A percentile compares a stretch with the other conserved stretches of the same genome.
Conservation (phyloP, 352 stramenopile species). For the Pythium vanterpoolii region DNA sequence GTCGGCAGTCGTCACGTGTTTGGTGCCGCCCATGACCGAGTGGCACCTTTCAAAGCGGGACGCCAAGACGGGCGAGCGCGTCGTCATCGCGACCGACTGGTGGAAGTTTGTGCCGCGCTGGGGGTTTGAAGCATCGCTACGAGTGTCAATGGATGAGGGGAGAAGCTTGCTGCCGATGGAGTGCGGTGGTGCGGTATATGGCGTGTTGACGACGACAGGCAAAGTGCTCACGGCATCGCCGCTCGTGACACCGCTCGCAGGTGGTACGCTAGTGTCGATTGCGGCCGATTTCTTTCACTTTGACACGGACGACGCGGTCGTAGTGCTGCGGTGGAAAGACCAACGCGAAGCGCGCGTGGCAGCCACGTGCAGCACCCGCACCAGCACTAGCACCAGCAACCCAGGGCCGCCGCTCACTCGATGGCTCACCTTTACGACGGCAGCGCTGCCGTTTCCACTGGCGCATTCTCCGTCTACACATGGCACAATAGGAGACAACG, state of each 20-base stretch:
- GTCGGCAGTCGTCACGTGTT: constrained; percentile 28
- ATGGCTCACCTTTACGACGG: constrained; percentile 42
- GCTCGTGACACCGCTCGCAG: constrained; percentile 31
- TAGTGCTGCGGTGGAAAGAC: constrained; percentile 45
- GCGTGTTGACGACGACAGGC: constrained; percentile 27
- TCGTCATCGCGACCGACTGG: constrained; percentile 18
- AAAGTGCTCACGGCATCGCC: constrained; percentile 37
- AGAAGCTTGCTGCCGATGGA: constrained; percentile 5
- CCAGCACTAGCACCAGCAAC: too few species aligned
- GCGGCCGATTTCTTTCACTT: constrained; percentile 53
- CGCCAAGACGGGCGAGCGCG: constrained; percentile 10
- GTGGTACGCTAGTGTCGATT: constrained; percentile 49
- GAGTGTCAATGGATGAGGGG: constrained; percentile 50
- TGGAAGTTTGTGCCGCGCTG: constrained; percentile 27
- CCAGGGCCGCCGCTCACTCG: constrained; percentile 3
- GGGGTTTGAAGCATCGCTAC: constrained; percentile 20
- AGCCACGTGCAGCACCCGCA: too few species aligned
- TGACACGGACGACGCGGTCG: constrained; percentile 48
- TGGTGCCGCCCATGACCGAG: constrained; percentile 33
- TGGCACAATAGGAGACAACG: neutral
- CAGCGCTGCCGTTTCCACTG: constrained; percentile 33
- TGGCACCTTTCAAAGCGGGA: constrained; percentile 29
- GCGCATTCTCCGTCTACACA: neutral
- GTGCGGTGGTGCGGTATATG: constrained; percentile 21
- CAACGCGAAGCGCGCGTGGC: constrained; percentile 26